Percentiles rank a stretch among this genome's conserved stretches.
phyloP scores from a whole-genome alignment of 1,284 basidiomycete species.

The Fomitopsis palustris region DNA sequence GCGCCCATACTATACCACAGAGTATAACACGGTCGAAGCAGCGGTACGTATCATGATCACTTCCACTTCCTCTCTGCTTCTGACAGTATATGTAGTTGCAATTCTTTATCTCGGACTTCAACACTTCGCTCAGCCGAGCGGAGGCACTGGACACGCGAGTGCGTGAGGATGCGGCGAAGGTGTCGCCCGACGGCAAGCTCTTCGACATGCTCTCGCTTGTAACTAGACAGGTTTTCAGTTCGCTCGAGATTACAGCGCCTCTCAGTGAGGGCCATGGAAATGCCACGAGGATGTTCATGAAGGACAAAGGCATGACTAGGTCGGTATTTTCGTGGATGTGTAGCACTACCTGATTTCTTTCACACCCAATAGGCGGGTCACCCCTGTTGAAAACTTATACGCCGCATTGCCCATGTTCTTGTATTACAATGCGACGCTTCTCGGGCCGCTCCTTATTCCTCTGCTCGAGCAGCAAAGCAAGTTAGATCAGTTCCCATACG shows the following conservation, averaged over 20 bases:
- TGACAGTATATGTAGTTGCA: neutral
- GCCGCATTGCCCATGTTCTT: neutral
- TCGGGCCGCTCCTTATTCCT: constrained; percentile 38
- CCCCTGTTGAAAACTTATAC: constrained; percentile 47
- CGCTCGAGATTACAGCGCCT: constrained; percentile 34
- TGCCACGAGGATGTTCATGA: constrained; percentile 45
- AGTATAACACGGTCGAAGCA: constrained; percentile 11
- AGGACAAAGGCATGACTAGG: constrained; percentile 16
- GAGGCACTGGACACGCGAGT: constrained; percentile 23
- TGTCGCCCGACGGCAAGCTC: constrained; percentile 27
- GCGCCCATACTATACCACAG: constrained; percentile 20
- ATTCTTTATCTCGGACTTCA: constrained; percentile 21
- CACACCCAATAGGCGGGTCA: constrained; percentile 22
- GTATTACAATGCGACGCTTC: constrained; percentile 22
- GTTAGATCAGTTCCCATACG: constrained; percentile 24
- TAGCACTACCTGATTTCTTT: constrained; percentile 6
- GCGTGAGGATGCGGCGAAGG: constrained; percentile 14
- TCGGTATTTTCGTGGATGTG: constrained; percentile 1
- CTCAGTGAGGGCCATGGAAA: constrained; percentile 29
- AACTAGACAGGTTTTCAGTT: constrained; percentile 38
- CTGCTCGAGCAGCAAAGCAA: constrained; percentile 39
- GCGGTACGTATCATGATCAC: constrained; percentile 17
- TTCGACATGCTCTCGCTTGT: constrained; percentile 37
- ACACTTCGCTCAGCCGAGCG: constrained; percentile 17
- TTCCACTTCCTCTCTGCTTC: neutral